Evolutionary conservation across 2,329 filamentous ascomycete species (phyloP).

Genomic region (Sarocladiaceae sp.): DNA sequence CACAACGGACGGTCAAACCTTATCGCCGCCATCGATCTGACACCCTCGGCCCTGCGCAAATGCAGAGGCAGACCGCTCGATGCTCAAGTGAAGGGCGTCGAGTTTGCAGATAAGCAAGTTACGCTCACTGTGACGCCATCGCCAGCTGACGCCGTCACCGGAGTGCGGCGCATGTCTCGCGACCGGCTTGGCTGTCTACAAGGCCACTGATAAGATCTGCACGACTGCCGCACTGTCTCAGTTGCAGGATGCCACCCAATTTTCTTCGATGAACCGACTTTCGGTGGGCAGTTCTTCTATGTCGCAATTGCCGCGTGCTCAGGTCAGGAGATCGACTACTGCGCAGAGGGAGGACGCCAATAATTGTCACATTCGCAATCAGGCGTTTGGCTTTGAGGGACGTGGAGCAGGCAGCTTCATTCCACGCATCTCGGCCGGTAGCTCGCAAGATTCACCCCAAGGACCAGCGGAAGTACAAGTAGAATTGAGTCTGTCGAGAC

Average conservation of each 20-base stretch:
- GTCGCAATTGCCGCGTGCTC: too few relatives aligned
- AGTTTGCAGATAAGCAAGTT: not conserved
- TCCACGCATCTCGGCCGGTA: too few relatives aligned
- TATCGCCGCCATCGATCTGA: not conserved
- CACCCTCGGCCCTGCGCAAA: not conserved
- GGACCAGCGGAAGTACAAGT: too few relatives aligned
- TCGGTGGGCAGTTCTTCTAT: too few relatives aligned
- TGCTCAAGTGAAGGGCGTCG: not conserved
- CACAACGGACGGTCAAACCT: not conserved
- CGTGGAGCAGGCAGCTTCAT: not conserved
- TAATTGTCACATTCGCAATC: too few relatives aligned
- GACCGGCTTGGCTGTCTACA: not conserved
- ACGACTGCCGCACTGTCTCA: not conserved
- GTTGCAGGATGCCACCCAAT: not conserved
- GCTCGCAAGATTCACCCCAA: too few relatives aligned
- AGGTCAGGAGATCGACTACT: too few relatives aligned
- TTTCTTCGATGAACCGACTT: too few relatives aligned
- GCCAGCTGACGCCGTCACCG: slow-evolving; percentile 4
- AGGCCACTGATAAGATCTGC: not conserved
- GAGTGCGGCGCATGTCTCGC: not conserved
- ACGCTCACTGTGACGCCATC: slow-evolving; percentile 4
- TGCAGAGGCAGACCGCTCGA: not conserved
- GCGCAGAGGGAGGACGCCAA: too few relatives aligned
- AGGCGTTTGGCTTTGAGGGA: not conserved
- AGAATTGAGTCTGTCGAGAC: not conserved